phyloP scores from a whole-genome alignment of 257 asterid species.

The Scutellaria galericulata region DNA sequence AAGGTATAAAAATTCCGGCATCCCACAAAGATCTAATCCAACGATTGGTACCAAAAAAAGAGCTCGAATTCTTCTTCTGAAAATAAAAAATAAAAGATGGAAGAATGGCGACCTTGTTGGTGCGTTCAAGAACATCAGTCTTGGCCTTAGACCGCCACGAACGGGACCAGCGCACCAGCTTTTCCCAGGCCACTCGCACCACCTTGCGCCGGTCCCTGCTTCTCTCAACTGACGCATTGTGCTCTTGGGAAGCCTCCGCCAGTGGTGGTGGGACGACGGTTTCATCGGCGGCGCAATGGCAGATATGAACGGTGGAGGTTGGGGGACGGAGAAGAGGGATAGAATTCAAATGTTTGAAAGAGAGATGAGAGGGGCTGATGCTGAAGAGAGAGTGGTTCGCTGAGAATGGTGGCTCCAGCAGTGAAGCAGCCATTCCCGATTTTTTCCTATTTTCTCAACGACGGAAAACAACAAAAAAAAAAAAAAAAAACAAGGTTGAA shows the following conservation, averaged over 20 bases:
- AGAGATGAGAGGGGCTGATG: slow-evolving; percentile 20
- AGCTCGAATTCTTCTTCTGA: no score
- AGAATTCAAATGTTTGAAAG: slow-evolving; percentile 37
- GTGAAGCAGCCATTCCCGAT: slow-evolving; percentile 56
- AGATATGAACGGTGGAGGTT: slow-evolving; percentile 35
- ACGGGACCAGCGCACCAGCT: slow-evolving; percentile 96
- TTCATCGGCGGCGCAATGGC: slow-evolving; percentile 50
- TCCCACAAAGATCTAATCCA: background rate
- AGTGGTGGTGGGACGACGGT: slow-evolving; percentile 32
- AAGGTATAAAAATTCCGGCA: background rate
- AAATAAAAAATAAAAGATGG: no score
- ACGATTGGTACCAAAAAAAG: no score
- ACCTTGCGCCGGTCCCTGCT: slow-evolving; percentile 70
- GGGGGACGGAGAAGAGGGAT: slow-evolving; percentile 39
- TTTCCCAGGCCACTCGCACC: slow-evolving; percentile 89
- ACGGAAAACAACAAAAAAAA: background rate
- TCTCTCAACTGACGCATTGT: slow-evolving; percentile 41
- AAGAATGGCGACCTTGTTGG: slow-evolving; percentile 61
- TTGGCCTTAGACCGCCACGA: slow-evolving; percentile 78
- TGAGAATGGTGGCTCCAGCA: slow-evolving; percentile 54
- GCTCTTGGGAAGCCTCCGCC: slow-evolving; percentile 43
- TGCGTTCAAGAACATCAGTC: slow-evolving; percentile 87
- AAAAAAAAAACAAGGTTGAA: no score
- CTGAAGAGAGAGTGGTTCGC: slow-evolving; percentile 29
- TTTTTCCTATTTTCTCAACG: slow-evolving; percentile 10